A percentile compares a stretch with the other conserved stretches of the same genome.
These are phyloP conservation scores for Ascocoryne sarcoides DNA, from an alignment of 2,329 filamentous ascomycete genomes.

Conservation along the genomic window DNA sequence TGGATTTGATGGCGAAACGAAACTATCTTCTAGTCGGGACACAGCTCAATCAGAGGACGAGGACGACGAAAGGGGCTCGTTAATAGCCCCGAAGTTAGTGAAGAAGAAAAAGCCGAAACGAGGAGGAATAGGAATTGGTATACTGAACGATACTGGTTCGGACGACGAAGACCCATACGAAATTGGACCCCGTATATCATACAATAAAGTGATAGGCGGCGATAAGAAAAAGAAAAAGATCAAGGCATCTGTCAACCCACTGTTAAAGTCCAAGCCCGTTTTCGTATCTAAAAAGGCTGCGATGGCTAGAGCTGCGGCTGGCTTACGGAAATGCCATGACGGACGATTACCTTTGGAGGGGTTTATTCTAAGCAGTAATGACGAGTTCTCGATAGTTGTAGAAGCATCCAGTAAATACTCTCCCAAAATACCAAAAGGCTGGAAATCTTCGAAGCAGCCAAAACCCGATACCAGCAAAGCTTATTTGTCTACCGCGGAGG, in stretches of 20 bases:
- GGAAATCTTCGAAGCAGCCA: slow-evolving; percentile 54
- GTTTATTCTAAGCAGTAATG: slow-evolving; percentile 59
- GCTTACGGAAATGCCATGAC: slow-evolving; percentile 68
- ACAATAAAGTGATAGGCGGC: slow-evolving; percentile 71
- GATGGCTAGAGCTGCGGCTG: slow-evolving; percentile 32
- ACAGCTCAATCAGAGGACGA: slow-evolving; percentile 37
- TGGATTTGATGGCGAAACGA: slow-evolving; percentile 53
- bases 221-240: slow-evolving; percentile 74
- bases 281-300: slow-evolving; percentile 63
- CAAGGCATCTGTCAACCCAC: slow-evolving; percentile 50
- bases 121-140: slow-evolving; percentile 75
- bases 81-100: slow-evolving; percentile 12
- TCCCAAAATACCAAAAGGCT: slow-evolving; percentile 60
- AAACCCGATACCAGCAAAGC: slow-evolving; percentile 28
- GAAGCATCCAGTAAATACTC: slow-evolving; percentile 41
- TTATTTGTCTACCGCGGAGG: slow-evolving; percentile 64
- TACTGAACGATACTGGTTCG: slow-evolving; percentile 87
- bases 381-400: slow-evolving; percentile 38
- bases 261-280: slow-evolving; percentile 57
- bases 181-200: slow-evolving; percentile 82
- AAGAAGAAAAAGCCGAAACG: slow-evolving; percentile 45
- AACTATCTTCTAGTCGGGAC: slow-evolving; percentile 33
- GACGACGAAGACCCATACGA: slow-evolving; percentile 94
- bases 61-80: slow-evolving; percentile 30
- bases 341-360: slow-evolving; percentile 71